Conservation (phyloP, 163 green algal species). For the Prototheca cutis region DNA sequence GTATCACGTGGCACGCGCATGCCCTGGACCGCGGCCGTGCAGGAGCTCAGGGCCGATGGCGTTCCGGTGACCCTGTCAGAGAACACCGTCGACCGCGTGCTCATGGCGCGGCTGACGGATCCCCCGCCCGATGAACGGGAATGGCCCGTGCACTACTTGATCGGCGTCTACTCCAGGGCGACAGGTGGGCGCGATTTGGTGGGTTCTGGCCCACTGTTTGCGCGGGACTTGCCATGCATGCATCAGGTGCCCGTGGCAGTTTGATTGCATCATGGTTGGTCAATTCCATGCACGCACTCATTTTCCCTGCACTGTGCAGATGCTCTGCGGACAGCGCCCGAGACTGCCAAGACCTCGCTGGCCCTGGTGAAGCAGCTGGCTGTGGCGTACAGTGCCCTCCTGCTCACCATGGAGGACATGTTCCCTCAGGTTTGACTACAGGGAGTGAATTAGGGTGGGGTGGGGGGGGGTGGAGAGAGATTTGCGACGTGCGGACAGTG, state of each 20-base stretch:
- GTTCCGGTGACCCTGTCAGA: conserved; percentile 24
- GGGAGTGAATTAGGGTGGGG: neutral
- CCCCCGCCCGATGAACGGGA: conserved; percentile 39
- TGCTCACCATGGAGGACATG: conserved; percentile 62
- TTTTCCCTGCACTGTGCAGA: neutral
- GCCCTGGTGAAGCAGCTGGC: conserved; percentile 44
- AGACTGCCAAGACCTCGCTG: conserved; percentile 1
- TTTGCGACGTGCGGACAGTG: neutral
- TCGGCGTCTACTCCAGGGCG: conserved; percentile 48
- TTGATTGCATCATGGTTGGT: neutral
- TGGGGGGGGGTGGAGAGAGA: neutral
- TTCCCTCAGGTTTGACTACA: conserved; percentile 50
- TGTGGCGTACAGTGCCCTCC: conserved; percentile 56
- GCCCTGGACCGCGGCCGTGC: neutral
- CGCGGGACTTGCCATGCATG: neutral
- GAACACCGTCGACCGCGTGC: conserved; percentile 46
- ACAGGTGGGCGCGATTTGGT: conserved; percentile 2
- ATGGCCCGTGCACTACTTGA: conserved; percentile 62
- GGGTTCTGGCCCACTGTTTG: neutral
- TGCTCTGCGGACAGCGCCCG: neutral
- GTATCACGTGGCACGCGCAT: neutral
- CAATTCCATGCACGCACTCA: neutral
- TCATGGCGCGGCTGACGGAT: conserved; percentile 58
- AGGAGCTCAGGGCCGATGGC: conserved; percentile 38
- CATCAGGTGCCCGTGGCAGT: neutral